Base-by-base conservation (phyloP, 2,329 filamentous ascomycete genomes). In the Aureobasidium sp. region DNA sequence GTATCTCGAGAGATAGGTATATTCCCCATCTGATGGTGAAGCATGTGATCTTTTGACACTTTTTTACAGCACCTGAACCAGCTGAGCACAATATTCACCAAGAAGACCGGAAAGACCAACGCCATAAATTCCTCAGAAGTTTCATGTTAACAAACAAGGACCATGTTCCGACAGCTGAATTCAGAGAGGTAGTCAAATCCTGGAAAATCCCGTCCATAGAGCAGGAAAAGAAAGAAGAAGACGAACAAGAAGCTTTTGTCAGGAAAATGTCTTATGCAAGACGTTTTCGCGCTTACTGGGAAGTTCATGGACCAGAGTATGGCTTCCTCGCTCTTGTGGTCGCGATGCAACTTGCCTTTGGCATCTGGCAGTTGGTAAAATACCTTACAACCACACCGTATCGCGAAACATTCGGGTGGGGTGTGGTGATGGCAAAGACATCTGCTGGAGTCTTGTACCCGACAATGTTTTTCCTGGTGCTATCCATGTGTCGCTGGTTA, bases 401-500 rank as follows among this genome's bases (percentile, higher is more conserved):
- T 62, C 77, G 77, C 17, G 76, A 75, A 15, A 82, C 78, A 0
- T 79, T 84, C 20, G 82, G 81, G 14, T 83, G 81, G 80, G 82
- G 82, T 6, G 77, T 82, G 8, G 79, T 82, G 4, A 68, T 85
- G 55, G 79, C 82, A 3, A 85, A 84, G 70, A 78, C 79, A 0
- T 79, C 74, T 47, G 81, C 82, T 11, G 83, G 83, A 3, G 78
- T 79, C 0, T 67, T 85, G 1, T 84, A 84, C 53, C 81, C 82
- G 20, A 84, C 81, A 1, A 77, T 85, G 62, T 84, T 84, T 71
- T 84, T 85, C 66, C 73, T 84, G 62, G 74, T 84, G 7, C 71
- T 84, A 5, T 83, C 80, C 67, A 85, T 84, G 82, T 83, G 80
- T 15, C 73, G 82, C 31, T 83, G 81, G 71, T 76, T 83, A 22